These are phyloP conservation scores for Fennellomyces sp. DNA, from an alignment of 371 early-diverging fungal species.

Conservation along the genomic window DNA sequence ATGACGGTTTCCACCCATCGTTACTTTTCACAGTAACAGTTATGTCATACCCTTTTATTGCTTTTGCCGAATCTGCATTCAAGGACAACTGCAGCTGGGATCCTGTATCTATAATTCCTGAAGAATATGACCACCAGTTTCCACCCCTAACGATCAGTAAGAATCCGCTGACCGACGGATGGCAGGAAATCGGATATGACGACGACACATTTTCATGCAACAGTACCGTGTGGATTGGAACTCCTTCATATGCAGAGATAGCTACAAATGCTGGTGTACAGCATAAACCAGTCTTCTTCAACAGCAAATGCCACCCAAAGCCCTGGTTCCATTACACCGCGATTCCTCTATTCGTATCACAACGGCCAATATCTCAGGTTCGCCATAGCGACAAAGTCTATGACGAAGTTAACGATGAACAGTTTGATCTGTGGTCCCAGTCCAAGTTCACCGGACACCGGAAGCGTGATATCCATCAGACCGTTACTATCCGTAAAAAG, in stretches of 20 bases:
- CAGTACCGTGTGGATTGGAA: background rate
- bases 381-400: background rate
- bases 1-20: no score
- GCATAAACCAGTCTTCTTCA: background rate
- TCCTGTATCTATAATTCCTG: background rate
- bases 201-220: background rate
- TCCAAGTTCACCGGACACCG: background rate
- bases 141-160: background rate
- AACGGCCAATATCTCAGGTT: background rate
- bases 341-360: no score
- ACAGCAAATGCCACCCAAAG: background rate
- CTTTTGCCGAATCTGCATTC: background rate
- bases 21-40: no score
- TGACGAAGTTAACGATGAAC: background rate
- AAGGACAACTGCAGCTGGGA: background rate
- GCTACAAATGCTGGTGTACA: background rate
- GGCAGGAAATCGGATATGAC: background rate
- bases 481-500: background rate
- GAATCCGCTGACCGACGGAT: background rate
- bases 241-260: background rate
- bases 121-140: no score
- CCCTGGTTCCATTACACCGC: no score
- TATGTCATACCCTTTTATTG: no score
- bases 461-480: background rate
- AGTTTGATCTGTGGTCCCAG: background rate